Conservation (phyloP, 2,329 filamentous ascomycete genomes). For the Stagonosporopsis tanaceti region DNA sequence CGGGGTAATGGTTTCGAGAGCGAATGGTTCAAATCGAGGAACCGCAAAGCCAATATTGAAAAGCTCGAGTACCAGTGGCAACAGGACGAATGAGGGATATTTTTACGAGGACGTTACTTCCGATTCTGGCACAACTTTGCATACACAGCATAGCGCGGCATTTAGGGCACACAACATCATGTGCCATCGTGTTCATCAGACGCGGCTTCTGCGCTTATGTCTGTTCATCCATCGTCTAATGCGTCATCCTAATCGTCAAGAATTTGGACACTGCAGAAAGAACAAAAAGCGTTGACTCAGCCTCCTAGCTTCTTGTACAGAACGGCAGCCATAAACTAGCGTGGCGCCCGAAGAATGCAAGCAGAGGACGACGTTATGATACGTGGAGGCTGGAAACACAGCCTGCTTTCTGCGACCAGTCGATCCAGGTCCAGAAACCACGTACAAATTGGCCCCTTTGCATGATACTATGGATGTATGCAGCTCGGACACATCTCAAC, state of each 20-base stretch:
- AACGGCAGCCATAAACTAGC: not conserved
- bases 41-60: slow-evolving; percentile 77
- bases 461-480: not conserved
- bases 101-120: not conserved
- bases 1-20: slow-evolving; percentile 91
- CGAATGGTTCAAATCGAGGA: slow-evolving; percentile 89
- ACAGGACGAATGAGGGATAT: slow-evolving; percentile 76
- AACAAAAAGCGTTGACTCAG: not conserved
- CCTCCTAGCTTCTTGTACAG: not conserved
- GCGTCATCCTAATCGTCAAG: not conserved
- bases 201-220: not conserved
- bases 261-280: not conserved
- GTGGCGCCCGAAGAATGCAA: not conserved
- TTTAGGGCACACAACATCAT: not conserved
- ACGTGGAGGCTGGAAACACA: no score
- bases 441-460: not conserved
- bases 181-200: not conserved
- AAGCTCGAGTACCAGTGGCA: slow-evolving; percentile 92
- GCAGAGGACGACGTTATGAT: not conserved
- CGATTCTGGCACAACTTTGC: not conserved
- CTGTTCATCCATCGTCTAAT: not conserved
- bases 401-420: no score
- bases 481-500: not conserved
- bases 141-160: slow-evolving; percentile 21
- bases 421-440: not conserved